Conservation (phyloP, 441 rosid genomes). For the Gossypium aridum region DNA sequence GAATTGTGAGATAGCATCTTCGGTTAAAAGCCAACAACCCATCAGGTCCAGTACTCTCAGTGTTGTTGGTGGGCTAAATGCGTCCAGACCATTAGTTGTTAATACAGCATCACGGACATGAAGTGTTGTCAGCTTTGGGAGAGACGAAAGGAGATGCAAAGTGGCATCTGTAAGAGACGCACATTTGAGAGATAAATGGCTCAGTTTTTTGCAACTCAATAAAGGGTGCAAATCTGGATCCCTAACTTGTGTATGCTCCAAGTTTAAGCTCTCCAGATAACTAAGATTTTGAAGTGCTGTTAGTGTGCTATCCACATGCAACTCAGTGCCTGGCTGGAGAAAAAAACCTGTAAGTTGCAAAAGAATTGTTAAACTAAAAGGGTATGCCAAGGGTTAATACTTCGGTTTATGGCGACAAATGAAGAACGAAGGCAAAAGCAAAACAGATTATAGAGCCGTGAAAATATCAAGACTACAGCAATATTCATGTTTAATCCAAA, state of each 20-base stretch:
- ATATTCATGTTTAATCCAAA: background rate
- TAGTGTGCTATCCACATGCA: slow-evolving; percentile 34
- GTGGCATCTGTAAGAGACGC: slow-evolving; percentile 48
- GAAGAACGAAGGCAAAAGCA: background rate
- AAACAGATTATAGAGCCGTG: background rate
- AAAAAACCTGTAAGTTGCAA: slow-evolving; percentile 47
- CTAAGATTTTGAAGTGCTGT: slow-evolving; percentile 44
- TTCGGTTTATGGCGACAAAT: background rate
- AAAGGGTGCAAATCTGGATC: slow-evolving; percentile 52
- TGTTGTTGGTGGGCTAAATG: slow-evolving; percentile 46
- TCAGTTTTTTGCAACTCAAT: slow-evolving; percentile 40
- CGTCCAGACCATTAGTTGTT: slow-evolving; percentile 53
- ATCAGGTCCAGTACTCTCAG: slow-evolving; percentile 60
- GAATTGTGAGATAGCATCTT: slow-evolving; percentile 40
- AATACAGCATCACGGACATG: slow-evolving; percentile 62
- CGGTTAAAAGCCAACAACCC: slow-evolving; percentile 87
- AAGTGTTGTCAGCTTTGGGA: slow-evolving; percentile 50
- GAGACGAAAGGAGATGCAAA: slow-evolving; percentile 49
- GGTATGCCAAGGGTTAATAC: background rate
- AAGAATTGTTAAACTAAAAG: background rate
- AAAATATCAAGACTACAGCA: background rate
- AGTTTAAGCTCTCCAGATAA: slow-evolving; percentile 50
- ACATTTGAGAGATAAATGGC: slow-evolving; percentile 50
- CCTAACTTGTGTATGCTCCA: slow-evolving; percentile 58
- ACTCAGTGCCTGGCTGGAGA: slow-evolving; percentile 27